phyloP scores from a whole-genome alignment of 2,329 filamentous ascomycete species.

The Cercospora brassicicola region DNA sequence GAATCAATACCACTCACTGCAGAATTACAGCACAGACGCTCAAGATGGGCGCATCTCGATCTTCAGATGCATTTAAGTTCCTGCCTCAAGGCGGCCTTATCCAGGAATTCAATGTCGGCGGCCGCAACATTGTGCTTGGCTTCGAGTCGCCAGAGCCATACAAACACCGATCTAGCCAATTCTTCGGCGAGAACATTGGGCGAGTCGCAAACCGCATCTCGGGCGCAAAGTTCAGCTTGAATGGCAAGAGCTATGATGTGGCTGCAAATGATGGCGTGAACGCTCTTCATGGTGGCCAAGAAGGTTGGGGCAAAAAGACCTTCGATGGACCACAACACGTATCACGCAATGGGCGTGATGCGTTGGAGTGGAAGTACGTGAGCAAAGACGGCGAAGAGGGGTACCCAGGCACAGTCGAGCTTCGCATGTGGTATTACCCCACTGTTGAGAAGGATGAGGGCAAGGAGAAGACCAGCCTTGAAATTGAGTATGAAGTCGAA shows the following conservation, averaged over 20 bases:
- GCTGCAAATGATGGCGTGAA: conserved; percentile 76
- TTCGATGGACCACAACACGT: conserved; percentile 70
- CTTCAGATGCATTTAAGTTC: conserved; percentile 57
- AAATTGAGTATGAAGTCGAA: conserved; percentile 86
- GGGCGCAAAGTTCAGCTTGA: conserved; percentile 69
- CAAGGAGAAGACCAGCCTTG: conserved; percentile 68
- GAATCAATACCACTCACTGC: background rate
- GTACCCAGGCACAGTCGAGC: conserved; percentile 81
- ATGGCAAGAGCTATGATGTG: conserved; percentile 68
- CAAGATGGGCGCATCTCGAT: conserved; percentile 27
- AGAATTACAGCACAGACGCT: background rate
- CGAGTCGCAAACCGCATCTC: conserved; percentile 78
- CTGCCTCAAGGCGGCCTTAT: conserved; percentile 76
- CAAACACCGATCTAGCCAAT: conserved; percentile 70
- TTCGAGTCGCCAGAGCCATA: conserved; percentile 78
- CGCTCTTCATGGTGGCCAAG: conserved; percentile 55
- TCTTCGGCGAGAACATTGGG: conserved; percentile 93
- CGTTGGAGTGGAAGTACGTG: conserved; percentile 52
- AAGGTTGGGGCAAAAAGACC: conserved; percentile 78
- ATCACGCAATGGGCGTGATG: conserved; percentile 51
- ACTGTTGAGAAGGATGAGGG: conserved; percentile 63
- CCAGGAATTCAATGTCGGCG: conserved; percentile 75
- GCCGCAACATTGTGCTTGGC: conserved; percentile 82
- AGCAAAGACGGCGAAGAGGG: conserved; percentile 84
- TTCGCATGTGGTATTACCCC: conserved; percentile 74